Base-by-base conservation (phyloP, 345 rosid species). In the Boechera stricta region DNA sequence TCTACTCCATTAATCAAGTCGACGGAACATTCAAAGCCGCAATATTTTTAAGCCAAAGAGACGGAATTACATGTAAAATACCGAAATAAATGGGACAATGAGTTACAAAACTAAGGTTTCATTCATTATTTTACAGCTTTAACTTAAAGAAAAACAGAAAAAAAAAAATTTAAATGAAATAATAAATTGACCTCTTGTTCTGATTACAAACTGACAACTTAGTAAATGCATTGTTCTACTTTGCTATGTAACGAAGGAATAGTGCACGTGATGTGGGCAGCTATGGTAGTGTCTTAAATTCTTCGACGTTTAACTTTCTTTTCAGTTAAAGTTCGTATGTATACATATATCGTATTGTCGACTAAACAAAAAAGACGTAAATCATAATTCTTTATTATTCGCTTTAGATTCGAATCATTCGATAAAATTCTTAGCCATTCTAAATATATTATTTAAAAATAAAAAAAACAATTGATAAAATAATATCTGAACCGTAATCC, bases 171-270 rank as follows among this genome's bases (percentile, higher is more conserved):
- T 1, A 47, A 58, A 28, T 35, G 33, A 36, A 45, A 44, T 4
- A 36, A 39, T 47, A 5, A 53, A 68, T 15, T 68, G 32, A 36
- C 11, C 36, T 1, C 59, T 12, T 5, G 18, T 68, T 53, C 29
- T 42, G 49, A 15, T 18, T n/a, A 5, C 5, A 3, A 45, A 56
- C 54, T 48, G 71, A 71, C 72, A 72, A 36, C 16, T 38, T 57
- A 49, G 31, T 71, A 9, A 58, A 71, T 78, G 55, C n/a, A 53
- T 38, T 58, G 67, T 57, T 71, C 71, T 24, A 65, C 72, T 64
- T 38, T 71, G 73, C 68, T 48, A 65, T n/a, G 48, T 66, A 57
- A 64, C 54, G 39, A 72, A 49, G 72, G 6, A 57, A 77, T 49
- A 9, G 7, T 65, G 68, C 77, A 65, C 58, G 77, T 77, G 73